Conservation (phyloP, 345 rosid genomes). For the Lepidium africanum region DNA sequence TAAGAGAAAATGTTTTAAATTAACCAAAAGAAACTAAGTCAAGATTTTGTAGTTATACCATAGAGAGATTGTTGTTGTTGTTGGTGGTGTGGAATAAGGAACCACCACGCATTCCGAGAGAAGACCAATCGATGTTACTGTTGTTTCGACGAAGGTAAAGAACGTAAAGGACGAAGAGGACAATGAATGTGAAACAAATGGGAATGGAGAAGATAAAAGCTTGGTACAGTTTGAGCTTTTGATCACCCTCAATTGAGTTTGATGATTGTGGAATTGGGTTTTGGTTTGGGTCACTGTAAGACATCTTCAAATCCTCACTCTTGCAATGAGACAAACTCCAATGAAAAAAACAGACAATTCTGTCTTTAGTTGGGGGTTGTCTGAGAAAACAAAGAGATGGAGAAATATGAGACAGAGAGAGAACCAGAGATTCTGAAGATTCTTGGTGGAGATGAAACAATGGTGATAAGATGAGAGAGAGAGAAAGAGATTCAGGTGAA, state of each 20-base stretch:
- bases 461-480: constrained; percentile 7
- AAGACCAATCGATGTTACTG: constrained; percentile 53
- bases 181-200: constrained; percentile 55
- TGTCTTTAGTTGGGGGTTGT: not conserved
- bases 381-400: not conserved
- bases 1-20: not conserved
- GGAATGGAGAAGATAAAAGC: constrained; percentile 64
- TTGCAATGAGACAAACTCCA: not conserved
- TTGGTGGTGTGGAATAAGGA: constrained; percentile 1
- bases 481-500: constrained; percentile 13
- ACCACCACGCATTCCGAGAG: constrained; percentile 51
- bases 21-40: not conserved
- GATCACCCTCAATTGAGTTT: constrained; percentile 27
- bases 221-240: constrained; percentile 47
- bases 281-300: constrained; percentile 29
- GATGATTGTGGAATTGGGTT: constrained; percentile 24
- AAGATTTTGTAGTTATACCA: not conserved
- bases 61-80: constrained; percentile 10
- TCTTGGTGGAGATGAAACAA: not conserved
- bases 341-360: not conserved
- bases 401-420: not conserved
- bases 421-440: not conserved
- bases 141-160: constrained; percentile 62
- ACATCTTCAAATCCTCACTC: constrained; percentile 22
- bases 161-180: constrained; percentile 61